Base-by-base conservation (phyloP, 352 stramenopile genomes). In the Proteromonas lacertae region DNA sequence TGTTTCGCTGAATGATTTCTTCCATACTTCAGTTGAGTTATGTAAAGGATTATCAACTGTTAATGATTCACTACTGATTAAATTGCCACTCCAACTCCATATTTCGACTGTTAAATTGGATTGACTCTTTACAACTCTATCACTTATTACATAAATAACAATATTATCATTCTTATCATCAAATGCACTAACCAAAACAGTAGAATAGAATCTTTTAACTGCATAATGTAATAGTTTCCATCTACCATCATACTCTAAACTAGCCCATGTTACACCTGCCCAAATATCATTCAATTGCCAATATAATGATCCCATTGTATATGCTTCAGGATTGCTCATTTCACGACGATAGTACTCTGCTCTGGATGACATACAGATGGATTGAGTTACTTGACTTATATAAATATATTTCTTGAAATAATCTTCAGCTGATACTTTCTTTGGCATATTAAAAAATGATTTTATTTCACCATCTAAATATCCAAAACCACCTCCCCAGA, bases 221-320 rank as follows among this genome's bases (percentile, higher is more conserved):
- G n/a, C 13, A 21, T 25, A 37, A 19, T 37, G 32, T 7, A 37
- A 20, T 4, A 19, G 32, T n/a, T 37, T 37, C 32, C 32, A 37
- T 17, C 19, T 7, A 6, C 32, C 32, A 19, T 19, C 32, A 3
- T 17, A 37, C n/a, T 37, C 32, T 10, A 28, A 28, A 20, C 18
- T 29, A 18, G 18, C 6, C 32, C 32, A 37, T 13, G 19, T 23
- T 10, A 19, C 18, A 19, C 32, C 32, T 13, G 25, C 18, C 32
- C 32, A 37, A 17, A 37, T 29, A 29, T 37, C 32, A 29, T 37
- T 37, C 21, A 37, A 29, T 17, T 37, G 32, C 32, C 32, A 37
- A 29, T 37, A 37, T 5, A 37, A 28, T 23, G 28, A 28, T 2
- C 32, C 32, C 32, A 37, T 37, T 4, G 32, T 37, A 3, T 6